Percentiles rank a stretch among this genome's conserved stretches.
Evolutionary conservation across 257 asterid genomes (phyloP).

Genomic region (Craterostigma plantagineum): DNA sequence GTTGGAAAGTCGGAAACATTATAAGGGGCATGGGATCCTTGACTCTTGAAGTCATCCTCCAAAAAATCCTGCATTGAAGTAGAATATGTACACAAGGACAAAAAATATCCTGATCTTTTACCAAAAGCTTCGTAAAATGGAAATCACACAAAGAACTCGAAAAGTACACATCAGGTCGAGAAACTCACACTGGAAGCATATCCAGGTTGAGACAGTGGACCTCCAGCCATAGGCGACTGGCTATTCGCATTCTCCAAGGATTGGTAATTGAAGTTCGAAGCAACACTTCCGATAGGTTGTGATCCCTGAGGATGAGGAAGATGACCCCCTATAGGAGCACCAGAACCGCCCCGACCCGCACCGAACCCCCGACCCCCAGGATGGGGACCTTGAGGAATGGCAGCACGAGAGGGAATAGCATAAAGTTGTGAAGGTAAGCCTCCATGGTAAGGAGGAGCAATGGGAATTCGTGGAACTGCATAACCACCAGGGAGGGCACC

Average conservation of each 20-base stretch:
- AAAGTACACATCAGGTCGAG: constrained; percentile 83
- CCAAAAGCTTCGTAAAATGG: too few relatives aligned
- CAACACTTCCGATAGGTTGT: constrained; percentile 61
- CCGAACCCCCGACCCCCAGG: constrained; percentile 82
- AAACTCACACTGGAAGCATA: constrained; percentile 77
- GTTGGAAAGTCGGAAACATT: constrained; percentile 72
- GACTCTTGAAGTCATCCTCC: constrained; percentile 89
- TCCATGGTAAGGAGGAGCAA: constrained; percentile 74
- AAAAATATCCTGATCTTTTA: too few relatives aligned
- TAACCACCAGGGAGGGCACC: constrained; percentile 77
- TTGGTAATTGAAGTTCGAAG: constrained; percentile 57
- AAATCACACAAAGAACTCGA: too few relatives aligned
- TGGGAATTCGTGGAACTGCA: constrained; percentile 68
- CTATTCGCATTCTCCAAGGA: constrained; percentile 65
- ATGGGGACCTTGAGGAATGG: constrained; percentile 73
- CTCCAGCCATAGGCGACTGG: constrained; percentile 39
- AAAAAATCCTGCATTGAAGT: constrained; percentile 54
- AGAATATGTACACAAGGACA: too few relatives aligned
- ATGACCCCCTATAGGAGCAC: constrained; percentile 81
- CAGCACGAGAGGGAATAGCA: constrained; percentile 88
- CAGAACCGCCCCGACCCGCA: constrained; percentile 72
- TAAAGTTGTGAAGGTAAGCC: constrained; percentile 75
- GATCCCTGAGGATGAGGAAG: constrained; percentile 58
- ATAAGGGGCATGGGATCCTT: constrained; percentile 87
- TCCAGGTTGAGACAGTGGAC: constrained; percentile 66